phyloP scores from a whole-genome alignment of 2,329 filamentous ascomycete species.

The Mycosphaerelloides madeirae region DNA sequence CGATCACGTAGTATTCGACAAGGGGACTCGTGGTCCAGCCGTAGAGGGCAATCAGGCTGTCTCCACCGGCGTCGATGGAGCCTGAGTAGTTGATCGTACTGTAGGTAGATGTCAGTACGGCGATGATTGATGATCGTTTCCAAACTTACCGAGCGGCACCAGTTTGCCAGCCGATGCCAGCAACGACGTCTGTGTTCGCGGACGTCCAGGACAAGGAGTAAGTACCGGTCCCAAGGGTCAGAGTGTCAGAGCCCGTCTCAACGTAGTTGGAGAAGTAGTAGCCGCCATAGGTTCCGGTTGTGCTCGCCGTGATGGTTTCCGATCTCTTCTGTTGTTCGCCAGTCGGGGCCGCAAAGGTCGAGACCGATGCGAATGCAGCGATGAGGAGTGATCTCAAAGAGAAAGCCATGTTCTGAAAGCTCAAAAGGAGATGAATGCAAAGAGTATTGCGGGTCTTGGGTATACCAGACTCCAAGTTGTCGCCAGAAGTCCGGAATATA shows the following conservation, averaged over 20 bases:
- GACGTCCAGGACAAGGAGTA: slow-evolving; percentile 45
- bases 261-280: not conserved
- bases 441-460: too few relatives aligned
- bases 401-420: too few relatives aligned
- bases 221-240: slow-evolving; percentile 51
- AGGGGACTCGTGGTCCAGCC: slow-evolving; percentile 52
- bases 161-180: slow-evolving; percentile 53
- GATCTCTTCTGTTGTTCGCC: too few relatives aligned
- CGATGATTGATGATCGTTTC: not conserved
- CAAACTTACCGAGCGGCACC: slow-evolving; percentile 7
- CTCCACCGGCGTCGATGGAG: slow-evolving; percentile 12
- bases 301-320: slow-evolving; percentile 37
- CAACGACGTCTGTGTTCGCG: slow-evolving; percentile 50
- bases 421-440: too few relatives aligned
- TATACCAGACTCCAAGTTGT: too few relatives aligned
- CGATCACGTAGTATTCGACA: slow-evolving; percentile 57
- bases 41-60: slow-evolving; percentile 54
- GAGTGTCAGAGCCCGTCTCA: slow-evolving; percentile 35
- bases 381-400: too few relatives aligned
- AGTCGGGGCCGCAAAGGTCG: too few relatives aligned
- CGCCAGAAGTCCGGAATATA: too few relatives aligned
- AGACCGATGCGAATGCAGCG: too few relatives aligned
- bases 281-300: slow-evolving; percentile 48
- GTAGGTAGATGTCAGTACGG: not conserved
- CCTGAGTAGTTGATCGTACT: slow-evolving; percentile 22